A percentile compares a stretch with the other conserved stretches of the same genome.
These are phyloP conservation scores for Anthoceros angustus DNA, from an alignment of 225 moss, liverwort and hornwort species.

Conservation along the genomic window DNA sequence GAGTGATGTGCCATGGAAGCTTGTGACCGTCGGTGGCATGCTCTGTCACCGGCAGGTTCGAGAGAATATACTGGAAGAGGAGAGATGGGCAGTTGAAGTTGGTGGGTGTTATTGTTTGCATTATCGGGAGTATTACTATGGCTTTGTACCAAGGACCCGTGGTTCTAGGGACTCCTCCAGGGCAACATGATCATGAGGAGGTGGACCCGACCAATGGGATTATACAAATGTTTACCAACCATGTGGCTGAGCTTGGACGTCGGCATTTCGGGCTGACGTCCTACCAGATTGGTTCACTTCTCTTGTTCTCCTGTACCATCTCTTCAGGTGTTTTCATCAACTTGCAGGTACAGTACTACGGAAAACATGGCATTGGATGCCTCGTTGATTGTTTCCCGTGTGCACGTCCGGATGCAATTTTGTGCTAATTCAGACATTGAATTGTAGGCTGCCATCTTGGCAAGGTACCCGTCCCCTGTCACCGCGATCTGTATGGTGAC, in stretches of 20 bases:
- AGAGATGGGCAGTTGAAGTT: slow-evolving; percentile 48
- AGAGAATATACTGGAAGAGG: slow-evolving; percentile 16
- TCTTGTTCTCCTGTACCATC: not conserved
- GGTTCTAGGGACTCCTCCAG: slow-evolving; percentile 7
- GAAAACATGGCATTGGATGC: not conserved
- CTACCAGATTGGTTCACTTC: not conserved
- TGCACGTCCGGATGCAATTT: not conserved
- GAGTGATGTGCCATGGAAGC: slow-evolving; percentile 1
- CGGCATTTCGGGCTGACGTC: not conserved
- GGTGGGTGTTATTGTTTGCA: slow-evolving; percentile 25
- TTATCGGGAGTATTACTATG: slow-evolving; percentile 31
- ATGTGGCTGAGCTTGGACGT: not conserved
- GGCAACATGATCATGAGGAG: not conserved
- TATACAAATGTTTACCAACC: not conserved
- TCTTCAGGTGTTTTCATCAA: slow-evolving; percentile 2
- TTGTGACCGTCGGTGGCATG: not conserved
- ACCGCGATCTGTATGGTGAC: slow-evolving; percentile 18
- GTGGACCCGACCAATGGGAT: not conserved
- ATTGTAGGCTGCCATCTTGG: slow-evolving; percentile 10
- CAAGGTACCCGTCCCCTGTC: slow-evolving; percentile 20
- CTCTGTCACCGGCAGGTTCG: slow-evolving; percentile 15
- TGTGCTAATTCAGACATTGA: not conserved
- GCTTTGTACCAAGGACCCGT: slow-evolving; percentile 42
- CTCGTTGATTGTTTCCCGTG: not conserved
- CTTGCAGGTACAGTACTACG: not conserved